phyloP scores from a whole-genome alignment of 306 rosid genomes.

The Cajanus cajan region DNA sequence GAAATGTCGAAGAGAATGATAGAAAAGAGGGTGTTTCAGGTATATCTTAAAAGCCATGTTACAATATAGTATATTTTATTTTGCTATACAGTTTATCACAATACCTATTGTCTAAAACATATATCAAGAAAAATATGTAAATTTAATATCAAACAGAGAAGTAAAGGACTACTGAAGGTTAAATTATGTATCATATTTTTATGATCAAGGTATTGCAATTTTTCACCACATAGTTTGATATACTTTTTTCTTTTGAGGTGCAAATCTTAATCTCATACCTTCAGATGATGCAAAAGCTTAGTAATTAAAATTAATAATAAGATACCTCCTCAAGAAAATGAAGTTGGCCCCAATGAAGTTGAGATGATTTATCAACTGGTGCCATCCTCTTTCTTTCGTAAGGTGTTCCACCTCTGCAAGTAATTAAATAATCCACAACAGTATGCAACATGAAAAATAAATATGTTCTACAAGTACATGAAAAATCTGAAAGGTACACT shows the following conservation, averaged over 20 bases:
- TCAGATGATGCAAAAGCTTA: slow-evolving; percentile 11
- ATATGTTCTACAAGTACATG: too few species aligned
- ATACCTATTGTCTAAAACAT: not conserved
- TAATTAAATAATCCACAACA: slow-evolving; percentile 3
- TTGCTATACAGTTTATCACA: not conserved
- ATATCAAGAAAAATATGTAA: not conserved
- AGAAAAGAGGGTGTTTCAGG: not conserved
- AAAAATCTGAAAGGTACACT: too few species aligned
- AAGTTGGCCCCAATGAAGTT: slow-evolving; percentile 91
- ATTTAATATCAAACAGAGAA: not conserved
- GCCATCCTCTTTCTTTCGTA: slow-evolving; percentile 47
- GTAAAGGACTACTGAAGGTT: not conserved
- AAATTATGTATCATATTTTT: not conserved
- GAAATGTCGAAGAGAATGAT: too few species aligned
- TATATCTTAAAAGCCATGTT: not conserved
- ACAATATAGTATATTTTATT: not conserved
- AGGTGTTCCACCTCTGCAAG: slow-evolving; percentile 75
- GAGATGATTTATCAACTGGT: slow-evolving; percentile 33
- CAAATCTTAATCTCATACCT: not conserved
- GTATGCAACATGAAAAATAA: slow-evolving; percentile 11
- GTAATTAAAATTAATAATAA: not conserved
- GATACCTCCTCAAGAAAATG: slow-evolving; percentile 80
- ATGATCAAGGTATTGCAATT: not conserved
- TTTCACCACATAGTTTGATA: not conserved
- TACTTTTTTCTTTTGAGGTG: not conserved